Conservation (phyloP, 805 yeast genomes). For the Yarrowia sp. region DNA sequence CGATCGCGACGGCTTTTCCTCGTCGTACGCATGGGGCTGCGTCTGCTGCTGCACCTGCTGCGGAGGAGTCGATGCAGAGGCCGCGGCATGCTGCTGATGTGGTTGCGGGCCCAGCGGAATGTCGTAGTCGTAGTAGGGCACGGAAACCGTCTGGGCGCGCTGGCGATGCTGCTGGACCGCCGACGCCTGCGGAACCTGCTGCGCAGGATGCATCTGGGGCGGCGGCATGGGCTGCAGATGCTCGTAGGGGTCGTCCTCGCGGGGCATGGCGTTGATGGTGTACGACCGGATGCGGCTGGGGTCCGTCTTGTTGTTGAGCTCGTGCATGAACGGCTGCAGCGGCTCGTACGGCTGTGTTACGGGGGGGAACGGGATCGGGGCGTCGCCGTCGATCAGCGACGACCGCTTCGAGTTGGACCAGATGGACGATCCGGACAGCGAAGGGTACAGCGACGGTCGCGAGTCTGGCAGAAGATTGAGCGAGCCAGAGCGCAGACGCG, state of each 20-base stretch:
- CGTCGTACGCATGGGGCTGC: constrained; percentile 9
- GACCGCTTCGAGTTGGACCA: constrained; percentile 32
- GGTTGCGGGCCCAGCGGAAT: constrained; percentile 12
- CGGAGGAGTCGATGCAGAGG: no score
- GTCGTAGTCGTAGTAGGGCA: constrained; percentile 17
- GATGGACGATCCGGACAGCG: constrained; percentile 36
- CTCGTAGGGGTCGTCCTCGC: constrained; percentile 22
- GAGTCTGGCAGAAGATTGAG: constrained; percentile 34
- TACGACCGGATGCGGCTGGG: constrained; percentile 37
- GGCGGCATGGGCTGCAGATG: constrained; percentile 13
- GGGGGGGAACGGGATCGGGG: constrained; percentile 32
- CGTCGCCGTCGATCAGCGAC: constrained; percentile 27
- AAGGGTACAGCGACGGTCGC: constrained; percentile 31
- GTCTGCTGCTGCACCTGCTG: no score
- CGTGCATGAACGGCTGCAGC: constrained; percentile 36
- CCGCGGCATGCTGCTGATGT: no score
- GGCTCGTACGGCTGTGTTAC: constrained; percentile 33
- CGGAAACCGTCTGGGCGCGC: constrained; percentile 19
- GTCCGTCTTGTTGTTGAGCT: constrained; percentile 38
- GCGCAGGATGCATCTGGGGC: constrained; percentile 26
- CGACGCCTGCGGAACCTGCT: constrained; percentile 15
- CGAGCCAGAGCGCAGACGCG: constrained; percentile 35
- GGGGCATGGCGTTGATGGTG: constrained; percentile 34
- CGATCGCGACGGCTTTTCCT: constrained; percentile 63
- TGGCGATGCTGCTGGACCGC: constrained; percentile 21